A percentile compares a stretch with the other conserved stretches of the same genome.
Evolutionary conservation across 1,284 basidiomycete species (phyloP).

Genomic region (Austroboletus olivaceoglutinosus): DNA sequence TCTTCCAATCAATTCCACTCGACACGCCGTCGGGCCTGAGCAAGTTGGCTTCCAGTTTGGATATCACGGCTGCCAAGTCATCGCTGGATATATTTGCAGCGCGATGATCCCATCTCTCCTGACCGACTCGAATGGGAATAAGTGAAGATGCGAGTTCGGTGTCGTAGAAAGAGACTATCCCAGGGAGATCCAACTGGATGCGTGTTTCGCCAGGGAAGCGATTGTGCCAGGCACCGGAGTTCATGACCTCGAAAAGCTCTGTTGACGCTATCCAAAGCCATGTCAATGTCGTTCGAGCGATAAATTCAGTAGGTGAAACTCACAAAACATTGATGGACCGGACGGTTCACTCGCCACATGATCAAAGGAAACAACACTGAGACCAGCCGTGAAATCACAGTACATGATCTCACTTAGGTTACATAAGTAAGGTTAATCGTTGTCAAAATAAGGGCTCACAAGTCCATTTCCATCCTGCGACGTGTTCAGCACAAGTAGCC

Average conservation of each 20-base stretch:
- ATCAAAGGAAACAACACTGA: constrained; percentile 37
- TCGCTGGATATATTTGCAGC: constrained; percentile 29
- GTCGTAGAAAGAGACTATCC: constrained; percentile 38
- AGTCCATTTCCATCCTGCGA: constrained; percentile 47
- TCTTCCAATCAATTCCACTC: constrained; percentile 46
- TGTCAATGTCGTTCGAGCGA: neutral
- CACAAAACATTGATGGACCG: neutral
- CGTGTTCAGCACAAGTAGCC: neutral
- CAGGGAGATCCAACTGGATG: constrained; percentile 31
- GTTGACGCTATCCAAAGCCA: neutral
- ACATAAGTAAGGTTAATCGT: neutral
- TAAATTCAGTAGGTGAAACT: neutral
- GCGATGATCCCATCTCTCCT: constrained; percentile 31
- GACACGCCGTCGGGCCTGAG: constrained; percentile 5
- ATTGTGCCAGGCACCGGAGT: constrained; percentile 36
- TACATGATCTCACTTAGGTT: constrained; percentile 49
- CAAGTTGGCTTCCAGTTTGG: constrained; percentile 25
- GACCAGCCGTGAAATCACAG: constrained; percentile 44
- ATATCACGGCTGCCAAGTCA: constrained; percentile 18
- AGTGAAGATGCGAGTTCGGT: constrained; percentile 30
- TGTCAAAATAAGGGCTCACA: constrained; percentile 34
- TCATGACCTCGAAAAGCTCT: constrained; percentile 14
- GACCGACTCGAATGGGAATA: constrained; percentile 21
- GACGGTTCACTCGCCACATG: constrained; percentile 13
- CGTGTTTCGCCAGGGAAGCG: constrained; percentile 38